phyloP scores from a whole-genome alignment of 2,329 filamentous ascomycete species.

The Monosporascus sp. region DNA sequence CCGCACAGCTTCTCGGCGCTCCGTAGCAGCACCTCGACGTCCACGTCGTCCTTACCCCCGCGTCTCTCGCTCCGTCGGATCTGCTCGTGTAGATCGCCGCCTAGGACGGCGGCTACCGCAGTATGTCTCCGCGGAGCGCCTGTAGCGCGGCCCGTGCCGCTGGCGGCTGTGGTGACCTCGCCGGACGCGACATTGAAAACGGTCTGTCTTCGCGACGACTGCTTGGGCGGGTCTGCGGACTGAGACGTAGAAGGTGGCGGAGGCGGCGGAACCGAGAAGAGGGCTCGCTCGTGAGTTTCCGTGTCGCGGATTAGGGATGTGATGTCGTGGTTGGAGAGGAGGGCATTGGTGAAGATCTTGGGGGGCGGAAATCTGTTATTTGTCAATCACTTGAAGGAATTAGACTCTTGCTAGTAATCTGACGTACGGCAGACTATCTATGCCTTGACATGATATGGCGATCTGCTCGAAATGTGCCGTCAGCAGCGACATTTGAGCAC shows the following conservation, averaged over 20 bases:
- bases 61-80: slow-evolving; percentile 56
- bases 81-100: slow-evolving; percentile 77
- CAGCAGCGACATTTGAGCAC: slow-evolving; percentile 62
- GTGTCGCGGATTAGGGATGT: slow-evolving; percentile 93
- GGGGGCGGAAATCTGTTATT: slow-evolving; percentile 70
- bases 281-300: slow-evolving; percentile 85
- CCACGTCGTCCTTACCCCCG: slow-evolving; percentile 63
- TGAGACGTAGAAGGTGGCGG: slow-evolving; percentile 42
- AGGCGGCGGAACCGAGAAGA: slow-evolving; percentile 84
- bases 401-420: background rate
- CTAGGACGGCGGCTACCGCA: slow-evolving; percentile 84
- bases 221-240: slow-evolving; percentile 40
- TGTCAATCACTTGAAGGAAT: background rate
- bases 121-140: slow-evolving; percentile 64
- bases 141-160: slow-evolving; percentile 36
- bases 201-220: slow-evolving; percentile 50
- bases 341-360: slow-evolving; percentile 93
- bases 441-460: slow-evolving; percentile 67
- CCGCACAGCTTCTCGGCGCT: slow-evolving; percentile 87
- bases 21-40: slow-evolving; percentile 77
- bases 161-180: slow-evolving; percentile 53
- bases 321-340: slow-evolving; percentile 85
- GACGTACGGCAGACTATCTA: slow-evolving; percentile 66
- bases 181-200: slow-evolving; percentile 62
- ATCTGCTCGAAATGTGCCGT: slow-evolving; percentile 73